phyloP scores from a whole-genome alignment of 768 basidiomycete species.

The Suillus plorans region DNA sequence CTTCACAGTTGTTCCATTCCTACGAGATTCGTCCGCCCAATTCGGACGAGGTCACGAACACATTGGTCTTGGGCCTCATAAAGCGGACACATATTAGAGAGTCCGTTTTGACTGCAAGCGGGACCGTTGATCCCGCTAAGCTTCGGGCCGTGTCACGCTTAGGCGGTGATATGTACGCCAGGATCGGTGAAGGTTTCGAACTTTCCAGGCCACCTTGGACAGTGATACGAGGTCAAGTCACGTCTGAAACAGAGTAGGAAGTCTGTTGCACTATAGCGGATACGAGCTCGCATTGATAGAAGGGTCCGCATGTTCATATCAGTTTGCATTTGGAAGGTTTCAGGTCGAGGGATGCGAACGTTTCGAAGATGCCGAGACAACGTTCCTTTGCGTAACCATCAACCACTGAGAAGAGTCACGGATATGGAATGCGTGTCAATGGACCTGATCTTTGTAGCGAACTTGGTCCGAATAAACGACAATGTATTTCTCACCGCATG shows the following conservation, averaged over 20 bases:
- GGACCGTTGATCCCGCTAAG: constrained; percentile 45
- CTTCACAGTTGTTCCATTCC: constrained; percentile 45
- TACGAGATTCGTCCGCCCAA: constrained; percentile 46
- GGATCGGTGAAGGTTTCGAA: constrained; percentile 47
- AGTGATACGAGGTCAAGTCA: constrained; percentile 12
- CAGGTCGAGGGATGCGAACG: neutral
- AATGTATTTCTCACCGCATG: neutral
- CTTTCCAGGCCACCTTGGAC: constrained; percentile 43
- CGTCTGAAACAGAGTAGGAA: neutral
- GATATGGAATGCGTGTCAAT: neutral
- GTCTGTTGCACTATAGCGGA: neutral
- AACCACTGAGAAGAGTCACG: neutral
- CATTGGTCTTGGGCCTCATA: constrained; percentile 53
- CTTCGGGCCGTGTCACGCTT: constrained; percentile 52
- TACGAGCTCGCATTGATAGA: constrained; percentile 1
- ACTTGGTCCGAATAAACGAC: neutral
- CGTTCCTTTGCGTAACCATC: neutral
- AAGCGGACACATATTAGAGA: constrained; percentile 53
- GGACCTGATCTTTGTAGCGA: neutral
- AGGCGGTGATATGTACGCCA: constrained; percentile 53
- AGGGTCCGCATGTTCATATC: neutral
- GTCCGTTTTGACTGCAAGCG: constrained; percentile 45
- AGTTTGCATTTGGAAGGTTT: constrained; percentile 6
- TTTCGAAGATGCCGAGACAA: constrained; percentile 2
- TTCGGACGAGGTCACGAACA: constrained; percentile 38